These are phyloP conservation scores for Fusarium vanettenii DNA, from an alignment of 2,329 filamentous ascomycete genomes.

Conservation along the genomic window DNA sequence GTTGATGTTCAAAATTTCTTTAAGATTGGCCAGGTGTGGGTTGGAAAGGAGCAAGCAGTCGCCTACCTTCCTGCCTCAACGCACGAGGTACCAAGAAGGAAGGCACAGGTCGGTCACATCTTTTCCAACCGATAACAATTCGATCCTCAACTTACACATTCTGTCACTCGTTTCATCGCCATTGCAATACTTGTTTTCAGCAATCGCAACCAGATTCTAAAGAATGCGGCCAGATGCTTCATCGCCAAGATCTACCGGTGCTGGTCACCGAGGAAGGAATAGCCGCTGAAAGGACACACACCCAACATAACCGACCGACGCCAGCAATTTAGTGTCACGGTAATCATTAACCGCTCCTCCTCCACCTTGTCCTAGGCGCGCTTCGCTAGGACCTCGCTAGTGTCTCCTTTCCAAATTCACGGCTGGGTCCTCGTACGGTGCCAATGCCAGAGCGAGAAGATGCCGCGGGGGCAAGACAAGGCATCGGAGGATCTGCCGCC, in stretches of 20 bases:
- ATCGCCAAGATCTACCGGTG: not conserved
- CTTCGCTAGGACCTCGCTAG: conserved; percentile 2
- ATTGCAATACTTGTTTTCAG: not conserved
- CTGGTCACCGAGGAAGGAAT: not conserved
- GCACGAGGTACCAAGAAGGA: not conserved
- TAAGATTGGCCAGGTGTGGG: not conserved
- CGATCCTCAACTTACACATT: not conserved
- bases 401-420: not conserved
- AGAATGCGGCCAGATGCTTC: not conserved
- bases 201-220: not conserved
- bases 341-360: conserved; percentile 26
- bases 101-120: not conserved
- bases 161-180: not conserved
- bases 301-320: not conserved
- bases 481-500: conserved; percentile 18
- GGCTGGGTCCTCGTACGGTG: not conserved
- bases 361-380: conserved; percentile 6
- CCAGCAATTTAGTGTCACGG: conserved; percentile 7
- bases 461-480: conserved; percentile 4
- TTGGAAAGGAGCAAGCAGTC: not conserved
- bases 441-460: not conserved
- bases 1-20: not conserved
- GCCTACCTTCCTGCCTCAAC: not conserved
- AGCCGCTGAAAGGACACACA: conserved; percentile 1
- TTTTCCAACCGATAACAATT: not conserved